Base-by-base conservation (phyloP, 306 rosid species). In the Senna tora region DNA sequence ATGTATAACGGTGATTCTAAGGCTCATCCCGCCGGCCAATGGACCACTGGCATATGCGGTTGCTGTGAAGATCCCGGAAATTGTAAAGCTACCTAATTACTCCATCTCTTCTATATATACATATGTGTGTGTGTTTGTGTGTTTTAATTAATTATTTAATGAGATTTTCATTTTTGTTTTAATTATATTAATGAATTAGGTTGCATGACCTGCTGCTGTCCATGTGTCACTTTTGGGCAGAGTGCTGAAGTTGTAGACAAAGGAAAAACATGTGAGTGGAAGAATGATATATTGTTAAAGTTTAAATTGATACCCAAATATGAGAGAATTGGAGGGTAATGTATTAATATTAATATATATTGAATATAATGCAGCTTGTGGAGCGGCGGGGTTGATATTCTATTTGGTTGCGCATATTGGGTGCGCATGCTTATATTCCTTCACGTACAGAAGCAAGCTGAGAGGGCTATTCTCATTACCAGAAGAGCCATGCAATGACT, bases 41-140 rank as follows among this genome's bases (percentile, higher is more conserved):
- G 84, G 84, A 76, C 81, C 41, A 76, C 81, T 0, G 78, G 78
- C 33, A 59, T 81, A 76, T 81, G 36, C 39, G 81, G 46, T 32
- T 81, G 81, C 78, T 81, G n/a, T 72, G 75, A 76, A 42, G 84
- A 76, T 11, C 47, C 50, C 5, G 78, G 71, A 42, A 81, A 17
- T 21, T 76, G 84, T 81, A 76, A 58, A 65, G 2, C 64, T 36
- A 36, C 1, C 39, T 36, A 25, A 3, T n/a, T n/a, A n/a, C n/a
- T n/a, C 30, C 3, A 1, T 1, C 30, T 25, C 30, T 25, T 25
- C 30, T 25, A 25, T 25, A 25, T 25, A 25, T 25, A 25, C n/a
- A n/a, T n/a, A n/a, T n/a, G n/a, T n/a, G n/a, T n/a, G n/a, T 25
- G 30, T 25, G 30, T 25, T 1, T 25, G 30, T 25, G 30, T 25